Base-by-base conservation (phyloP, 371 early-diverging fungal genomes). In the Fennellomyces sp. region DNA sequence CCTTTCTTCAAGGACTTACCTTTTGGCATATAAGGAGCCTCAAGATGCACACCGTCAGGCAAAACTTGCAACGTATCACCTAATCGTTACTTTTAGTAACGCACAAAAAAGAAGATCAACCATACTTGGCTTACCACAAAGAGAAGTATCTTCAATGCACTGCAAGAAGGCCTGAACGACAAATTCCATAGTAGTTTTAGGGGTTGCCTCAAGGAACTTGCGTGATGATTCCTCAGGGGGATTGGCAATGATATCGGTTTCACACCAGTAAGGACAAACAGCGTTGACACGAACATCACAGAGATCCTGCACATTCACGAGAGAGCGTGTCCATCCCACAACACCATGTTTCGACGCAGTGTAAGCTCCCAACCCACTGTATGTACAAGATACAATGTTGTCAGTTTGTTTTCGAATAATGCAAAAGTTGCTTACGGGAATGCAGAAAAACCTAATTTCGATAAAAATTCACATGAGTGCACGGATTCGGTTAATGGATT, bases 301-400 rank as follows among this genome's bases (percentile, higher is more conserved):
- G 19, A 60, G n/a, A 7, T 56, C 50, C n/a, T 45, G 27, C 21
- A 70, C 19, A n/a, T 26, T 5, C n/a, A 50, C 57, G 41, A 70
- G 29, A 10, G 56, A 56, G 11, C 70, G 29, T 4, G 70, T 70
- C 63, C 65, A 70, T 6, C 70, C 70, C 15, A 70, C 50, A 21
- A 70, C 66, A 29, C 52, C 66, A 41, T 63, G 63, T 25, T 70
- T 70, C 27, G 48, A 38, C 21, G 60, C 65, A 3, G 27, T 19
- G 35, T 60, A 60, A 3, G 35, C 45, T 1, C 17, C 19, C 15
- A 57, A n/a, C 21, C 52, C 52, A 13, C 33, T 52, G 2, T 15
- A 33, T 19, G n/a, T 2, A 0, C 15, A 1, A 1, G n/a, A n/a
- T n/a, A n/a, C n/a, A n/a, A n/a, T n/a, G n/a, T n/a, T n/a, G n/a